phyloP scores from a whole-genome alignment of 306 rosid species.

The Trichosanthes truncata region DNA sequence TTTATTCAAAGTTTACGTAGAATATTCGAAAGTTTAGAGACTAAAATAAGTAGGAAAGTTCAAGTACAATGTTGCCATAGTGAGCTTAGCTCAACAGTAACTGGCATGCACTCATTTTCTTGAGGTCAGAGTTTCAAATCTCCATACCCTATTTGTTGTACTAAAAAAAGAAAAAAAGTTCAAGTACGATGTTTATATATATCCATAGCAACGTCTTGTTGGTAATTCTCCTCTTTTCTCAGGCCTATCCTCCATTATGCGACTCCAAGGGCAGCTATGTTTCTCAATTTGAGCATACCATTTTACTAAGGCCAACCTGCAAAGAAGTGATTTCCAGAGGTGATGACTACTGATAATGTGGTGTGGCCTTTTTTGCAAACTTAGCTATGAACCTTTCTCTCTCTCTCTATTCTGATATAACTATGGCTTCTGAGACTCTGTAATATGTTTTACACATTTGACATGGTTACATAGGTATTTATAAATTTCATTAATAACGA shows the following conservation, averaged over 20 bases:
- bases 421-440: not conserved
- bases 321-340: constrained; percentile 98
- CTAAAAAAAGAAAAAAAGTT: too few species aligned
- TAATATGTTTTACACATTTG: not conserved
- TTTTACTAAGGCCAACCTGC: constrained; percentile 88
- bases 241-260: constrained; percentile 84
- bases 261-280: constrained; percentile 88
- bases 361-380: not conserved
- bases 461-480: not conserved
- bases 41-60: not conserved
- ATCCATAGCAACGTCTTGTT: not conserved
- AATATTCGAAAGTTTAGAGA: not conserved
- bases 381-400: not conserved
- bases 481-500: not conserved
- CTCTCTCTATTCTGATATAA: not conserved
- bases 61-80: too few species aligned
- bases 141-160: too few species aligned
- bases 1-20: not conserved
- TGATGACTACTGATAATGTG: constrained; percentile 52
- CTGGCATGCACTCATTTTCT: too few species aligned
- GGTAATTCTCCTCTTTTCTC: constrained; percentile 13
- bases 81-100: too few species aligned
- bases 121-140: too few species aligned
- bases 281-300: constrained; percentile 92
- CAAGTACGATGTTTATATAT: too few species aligned